Conservation (phyloP, 306 rosid genomes). For the Medicago arabica region DNA sequence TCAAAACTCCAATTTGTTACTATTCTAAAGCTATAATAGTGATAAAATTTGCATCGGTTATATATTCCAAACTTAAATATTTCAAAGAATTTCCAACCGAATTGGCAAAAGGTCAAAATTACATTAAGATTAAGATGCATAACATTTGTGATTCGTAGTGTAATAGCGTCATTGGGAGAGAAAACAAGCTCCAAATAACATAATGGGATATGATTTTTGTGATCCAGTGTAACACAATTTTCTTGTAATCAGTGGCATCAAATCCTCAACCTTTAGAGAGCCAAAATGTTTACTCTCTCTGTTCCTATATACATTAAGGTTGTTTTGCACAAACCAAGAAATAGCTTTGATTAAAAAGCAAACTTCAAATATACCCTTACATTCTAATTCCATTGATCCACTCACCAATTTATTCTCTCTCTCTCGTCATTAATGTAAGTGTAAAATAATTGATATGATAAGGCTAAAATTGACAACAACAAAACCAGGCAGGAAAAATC, state of each 20-base stretch:
- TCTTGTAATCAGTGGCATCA: too few species aligned
- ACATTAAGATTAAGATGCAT: constrained; percentile 31
- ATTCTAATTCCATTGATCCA: not conserved
- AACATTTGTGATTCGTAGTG: constrained; percentile 17
- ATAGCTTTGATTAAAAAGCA: not conserved
- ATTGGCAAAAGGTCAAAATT: constrained; percentile 14
- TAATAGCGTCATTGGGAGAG: not conserved
- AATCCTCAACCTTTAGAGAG: too few species aligned
- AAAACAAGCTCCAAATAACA: not conserved
- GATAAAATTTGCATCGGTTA: constrained; percentile 7
- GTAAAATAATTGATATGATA: not conserved
- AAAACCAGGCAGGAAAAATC: too few species aligned
- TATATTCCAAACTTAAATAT: not conserved
- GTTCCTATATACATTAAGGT: not conserved
- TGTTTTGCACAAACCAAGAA: not conserved
- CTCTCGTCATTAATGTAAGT: not conserved
- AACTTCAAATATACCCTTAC: not conserved
- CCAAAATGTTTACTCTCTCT: not conserved
- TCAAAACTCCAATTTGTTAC: constrained; percentile 29
- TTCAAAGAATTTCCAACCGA: not conserved
- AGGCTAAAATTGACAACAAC: not conserved
- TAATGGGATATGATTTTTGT: not conserved
- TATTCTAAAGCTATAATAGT: constrained; percentile 8
- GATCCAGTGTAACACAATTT: not conserved
- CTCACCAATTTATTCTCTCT: not conserved